Base-by-base conservation (phyloP, 177 flowering plant genomes). In the Vitis hybrid region DNA sequence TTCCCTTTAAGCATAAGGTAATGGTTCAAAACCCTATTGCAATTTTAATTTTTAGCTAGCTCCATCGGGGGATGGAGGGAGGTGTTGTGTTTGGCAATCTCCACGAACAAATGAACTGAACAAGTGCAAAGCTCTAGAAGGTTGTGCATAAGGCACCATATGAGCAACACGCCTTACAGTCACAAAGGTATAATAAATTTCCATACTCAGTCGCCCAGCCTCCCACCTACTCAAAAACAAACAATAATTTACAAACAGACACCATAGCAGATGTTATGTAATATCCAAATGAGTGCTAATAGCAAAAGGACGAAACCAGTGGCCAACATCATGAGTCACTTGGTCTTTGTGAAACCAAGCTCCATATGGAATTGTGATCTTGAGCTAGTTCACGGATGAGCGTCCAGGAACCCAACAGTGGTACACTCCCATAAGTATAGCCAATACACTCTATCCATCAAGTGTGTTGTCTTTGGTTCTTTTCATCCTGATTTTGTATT, bases 141-240 rank as follows among this genome's bases (percentile, higher is more conserved):
- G 99, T 73, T 90, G 97, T 59, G 99, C 82, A 69, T 85, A 88
- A 3, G 99, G 98, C 10, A 93, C 97, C 99, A 93, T 95, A 81
- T 95, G 99, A 56, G 97, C 83, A 64, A 97, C 99, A 29, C 97
- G 97, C 71, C 99, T 81, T 12, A 95, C 99, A 1, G 97, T 95
- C 6, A 93, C 93, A 79, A 95, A 95, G 0, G 94, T 95, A 80
- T 26, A 91, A 70, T 56, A 88, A 5, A 48, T 89, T 86, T 56
- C 98, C 99, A 66, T 91, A 93, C 77, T 93, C 98, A 9, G 86
- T 88, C 14, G 71, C 83, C 98, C 95, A 95, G n/a, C 99, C 97
- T 64, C 91, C 99, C 10, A 91, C 97, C 98, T 91, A 55, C 16
- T n/a, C 49, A 57, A 2, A 51, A 70, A 45, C 10, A 45, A 55